Evolutionary conservation across 2,329 filamentous ascomycete genomes (phyloP), one percentile per base, ranked within the genome.

Genomic region (Colletotrichum sp.): DNA sequence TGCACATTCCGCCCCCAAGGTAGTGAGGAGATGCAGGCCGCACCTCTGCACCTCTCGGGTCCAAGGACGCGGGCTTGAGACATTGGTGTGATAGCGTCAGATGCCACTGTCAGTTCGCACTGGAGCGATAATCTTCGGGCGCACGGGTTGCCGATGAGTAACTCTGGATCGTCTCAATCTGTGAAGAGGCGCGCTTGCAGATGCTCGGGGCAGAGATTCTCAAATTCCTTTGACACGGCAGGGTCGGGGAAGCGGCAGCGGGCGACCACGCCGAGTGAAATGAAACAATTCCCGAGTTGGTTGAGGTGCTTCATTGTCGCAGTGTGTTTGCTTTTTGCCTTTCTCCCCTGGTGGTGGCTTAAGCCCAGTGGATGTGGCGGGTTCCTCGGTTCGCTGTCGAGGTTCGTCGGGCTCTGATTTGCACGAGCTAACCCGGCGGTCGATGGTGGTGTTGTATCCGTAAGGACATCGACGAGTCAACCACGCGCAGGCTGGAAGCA

Each of bases 61-160:
- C 70, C 72, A 68, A 64, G 70, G 70, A 65, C 70, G 64, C n/a
- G 28, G 55, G 66, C 34, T 52, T 64, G 70, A 68, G 64, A 68
- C 73, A 75, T 68, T 75, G 64, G 70, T 73, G 43, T 68, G 64
- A 75, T 75, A 36, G 73, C 64, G 73, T 73, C 64, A 75, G 73
- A 73, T 68, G 64, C 70, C 63, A 73, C 43, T 72, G 39, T 55
- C 39, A 71, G 43, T 71, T 74, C 39, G 39, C 39, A 43, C 57
- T 73, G 68, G 30, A 30, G 30, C 55, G 52, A 26, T 21, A 55
- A 52, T 52, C 60, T 26, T 66, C 39, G 43, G 64, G 34, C 57
- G 70, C 65, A 59, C n/a, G 72, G 55, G 39, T 32, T 59, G 64
- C 64, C 59, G 43, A 73, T 59, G 70, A 68, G 43, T n/a, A 75